Conservation (phyloP, 148 eudicot species). For the Silene latifolia region DNA sequence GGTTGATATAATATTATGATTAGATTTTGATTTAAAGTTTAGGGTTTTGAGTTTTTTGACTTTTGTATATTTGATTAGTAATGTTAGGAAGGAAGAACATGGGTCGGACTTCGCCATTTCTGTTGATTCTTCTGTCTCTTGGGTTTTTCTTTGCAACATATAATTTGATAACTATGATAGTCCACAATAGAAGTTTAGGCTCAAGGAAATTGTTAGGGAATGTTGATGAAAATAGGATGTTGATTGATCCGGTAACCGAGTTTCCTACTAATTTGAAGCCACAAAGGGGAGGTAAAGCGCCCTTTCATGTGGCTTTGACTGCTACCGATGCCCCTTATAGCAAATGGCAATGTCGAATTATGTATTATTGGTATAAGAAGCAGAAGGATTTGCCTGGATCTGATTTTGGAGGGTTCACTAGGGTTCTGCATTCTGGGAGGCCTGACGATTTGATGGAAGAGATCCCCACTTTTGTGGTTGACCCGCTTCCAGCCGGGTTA, state of each 20-base stretch:
- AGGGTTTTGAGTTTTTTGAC: slow-evolving; percentile 9
- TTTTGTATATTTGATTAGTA: slow-evolving; percentile 5
- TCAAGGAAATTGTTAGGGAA: slow-evolving; percentile 25
- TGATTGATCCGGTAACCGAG: slow-evolving; percentile 59
- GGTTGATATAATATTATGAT: neutral
- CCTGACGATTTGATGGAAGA: slow-evolving; percentile 84
- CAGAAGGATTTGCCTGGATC: slow-evolving; percentile 71
- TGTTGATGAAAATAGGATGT: slow-evolving; percentile 21
- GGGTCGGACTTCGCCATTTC: slow-evolving; percentile 51
- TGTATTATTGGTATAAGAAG: slow-evolving; percentile 98
- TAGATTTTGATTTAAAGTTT: slow-evolving; percentile 13
- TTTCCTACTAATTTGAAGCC: slow-evolving; percentile 44
- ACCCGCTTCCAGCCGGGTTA: slow-evolving; percentile 85
- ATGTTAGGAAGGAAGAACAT: slow-evolving; percentile 66
- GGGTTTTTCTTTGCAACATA: slow-evolving; percentile 79
- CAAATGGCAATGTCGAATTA: slow-evolving; percentile 96
- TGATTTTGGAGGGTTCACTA: slow-evolving; percentile 88
- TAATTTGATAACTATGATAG: slow-evolving; percentile 56
- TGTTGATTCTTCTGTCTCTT: slow-evolving; percentile 54
- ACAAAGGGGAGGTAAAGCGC: slow-evolving; percentile 30
- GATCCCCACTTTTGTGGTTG: slow-evolving; percentile 85
- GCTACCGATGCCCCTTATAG: slow-evolving; percentile 97
- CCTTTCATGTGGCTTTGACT: slow-evolving; percentile 82
- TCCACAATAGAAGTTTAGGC: slow-evolving; percentile 42
- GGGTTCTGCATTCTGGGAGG: slow-evolving; percentile 90